phyloP scores from a whole-genome alignment of 1,284 basidiomycete species.

The Baeospora myosura region DNA sequence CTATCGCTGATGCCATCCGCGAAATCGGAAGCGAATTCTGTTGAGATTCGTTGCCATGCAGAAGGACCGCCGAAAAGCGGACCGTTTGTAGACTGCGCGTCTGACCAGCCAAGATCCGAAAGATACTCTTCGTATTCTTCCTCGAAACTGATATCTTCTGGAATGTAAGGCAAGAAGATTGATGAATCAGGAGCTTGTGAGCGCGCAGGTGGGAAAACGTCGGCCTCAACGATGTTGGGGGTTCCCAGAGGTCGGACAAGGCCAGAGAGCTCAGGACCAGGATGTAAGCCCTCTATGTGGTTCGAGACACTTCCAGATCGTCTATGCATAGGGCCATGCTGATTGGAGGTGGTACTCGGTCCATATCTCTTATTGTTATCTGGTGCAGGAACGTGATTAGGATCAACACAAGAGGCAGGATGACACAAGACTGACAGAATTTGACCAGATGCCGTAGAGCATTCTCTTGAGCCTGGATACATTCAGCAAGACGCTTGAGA shows the following conservation, averaged over 20 bases:
- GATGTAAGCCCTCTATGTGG: slow-evolving; percentile 68
- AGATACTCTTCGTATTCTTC: slow-evolving; percentile 85
- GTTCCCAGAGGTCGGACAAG: slow-evolving; percentile 71
- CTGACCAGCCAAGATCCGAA: slow-evolving; percentile 71
- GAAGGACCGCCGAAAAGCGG: slow-evolving; percentile 43
- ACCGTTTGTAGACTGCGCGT: slow-evolving; percentile 40
- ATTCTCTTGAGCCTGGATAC: slow-evolving; percentile 81
- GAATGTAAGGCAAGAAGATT: slow-evolving; percentile 77
- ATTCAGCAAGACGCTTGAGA: background rate
- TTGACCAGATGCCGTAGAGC: slow-evolving; percentile 92
- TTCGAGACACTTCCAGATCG: slow-evolving; percentile 75
- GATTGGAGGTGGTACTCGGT: slow-evolving; percentile 41
- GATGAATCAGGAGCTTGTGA: slow-evolving; percentile 79
- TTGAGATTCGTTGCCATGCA: slow-evolving; percentile 71
- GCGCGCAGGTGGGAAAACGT: slow-evolving; percentile 77
- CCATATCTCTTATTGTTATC: slow-evolving; percentile 80
- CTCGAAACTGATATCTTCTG: slow-evolving; percentile 81
- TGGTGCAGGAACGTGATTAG: slow-evolving; percentile 22
- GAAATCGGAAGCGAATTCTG: slow-evolving; percentile 59
- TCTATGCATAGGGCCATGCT: slow-evolving; percentile 53
- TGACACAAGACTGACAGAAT: slow-evolving; percentile 64
- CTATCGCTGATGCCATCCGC: slow-evolving; percentile 81
- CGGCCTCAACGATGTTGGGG: slow-evolving; percentile 67
- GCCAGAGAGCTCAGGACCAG: slow-evolving; percentile 65
- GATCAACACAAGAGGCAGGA: slow-evolving; percentile 6